Conservation (phyloP, 2,329 filamentous ascomycete genomes). For the Botryotinia narcissicola region DNA sequence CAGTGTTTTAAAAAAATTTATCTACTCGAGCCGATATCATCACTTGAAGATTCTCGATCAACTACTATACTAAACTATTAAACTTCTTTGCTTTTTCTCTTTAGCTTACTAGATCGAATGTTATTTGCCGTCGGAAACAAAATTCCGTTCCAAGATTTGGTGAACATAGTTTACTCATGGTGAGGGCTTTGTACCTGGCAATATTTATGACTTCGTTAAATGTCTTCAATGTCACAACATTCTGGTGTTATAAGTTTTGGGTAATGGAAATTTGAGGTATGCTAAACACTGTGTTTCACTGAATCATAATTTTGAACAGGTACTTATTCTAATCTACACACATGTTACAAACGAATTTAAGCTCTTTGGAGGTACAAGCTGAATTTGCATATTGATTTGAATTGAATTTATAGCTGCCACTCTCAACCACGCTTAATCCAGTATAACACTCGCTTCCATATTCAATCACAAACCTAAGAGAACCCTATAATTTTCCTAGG, state of each 20-base stretch:
- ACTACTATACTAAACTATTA: no score
- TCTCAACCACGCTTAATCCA: background rate
- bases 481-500: background rate
- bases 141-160: background rate
- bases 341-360: background rate
- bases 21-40: background rate
- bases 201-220: background rate
- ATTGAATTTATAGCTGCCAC: background rate
- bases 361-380: background rate
- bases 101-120: no score
- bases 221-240: slow-evolving; percentile 20
- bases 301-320: background rate
- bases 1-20: no score
- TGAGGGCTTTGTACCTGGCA: background rate
- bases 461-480: background rate
- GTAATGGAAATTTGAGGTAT: background rate
- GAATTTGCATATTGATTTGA: background rate
- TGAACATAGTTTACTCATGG: background rate
- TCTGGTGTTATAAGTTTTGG: background rate
- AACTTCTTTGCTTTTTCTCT: background rate
- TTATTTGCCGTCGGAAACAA: background rate
- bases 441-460: background rate
- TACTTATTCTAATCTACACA: background rate
- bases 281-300: background rate
- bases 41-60: background rate